Conservation (phyloP, 345 rosid species). For the Ceriops tagal region DNA sequence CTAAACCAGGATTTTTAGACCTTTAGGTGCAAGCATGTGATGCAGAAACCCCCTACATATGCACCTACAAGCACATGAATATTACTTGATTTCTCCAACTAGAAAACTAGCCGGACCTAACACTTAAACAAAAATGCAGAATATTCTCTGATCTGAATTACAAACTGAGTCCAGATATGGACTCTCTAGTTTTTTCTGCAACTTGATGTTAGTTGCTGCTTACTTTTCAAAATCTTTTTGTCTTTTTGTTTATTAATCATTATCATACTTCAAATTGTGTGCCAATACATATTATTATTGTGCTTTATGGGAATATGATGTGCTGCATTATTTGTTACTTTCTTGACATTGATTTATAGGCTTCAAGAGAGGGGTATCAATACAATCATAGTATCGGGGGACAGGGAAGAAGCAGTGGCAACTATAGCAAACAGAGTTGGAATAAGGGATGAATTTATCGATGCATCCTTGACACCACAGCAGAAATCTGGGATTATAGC, state of each 20-base stretch:
- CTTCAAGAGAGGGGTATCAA: conserved; percentile 79
- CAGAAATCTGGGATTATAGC: conserved; percentile 64
- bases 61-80: no score
- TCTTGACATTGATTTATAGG: conserved; percentile 38
- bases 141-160: background rate
- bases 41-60: no score
- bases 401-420: conserved; percentile 98
- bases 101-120: background rate
- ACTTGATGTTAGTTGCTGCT: background rate
- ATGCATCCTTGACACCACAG: conserved; percentile 75
- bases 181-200: background rate
- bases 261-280: no score
- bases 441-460: conserved; percentile 50
- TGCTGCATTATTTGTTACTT: conserved; percentile 6
- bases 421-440: conserved; percentile 68
- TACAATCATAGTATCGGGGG: conserved; percentile 82
- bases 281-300: no score
- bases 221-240: background rate
- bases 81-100: no score
- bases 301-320: conserved; percentile 1
- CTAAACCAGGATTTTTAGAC: no score
- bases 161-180: background rate
- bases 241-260: background rate
- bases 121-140: background rate
- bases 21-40: no score